Evolutionary conservation across 768 basidiomycete species (phyloP).

Genomic region (Leccinellum luteum): DNA sequence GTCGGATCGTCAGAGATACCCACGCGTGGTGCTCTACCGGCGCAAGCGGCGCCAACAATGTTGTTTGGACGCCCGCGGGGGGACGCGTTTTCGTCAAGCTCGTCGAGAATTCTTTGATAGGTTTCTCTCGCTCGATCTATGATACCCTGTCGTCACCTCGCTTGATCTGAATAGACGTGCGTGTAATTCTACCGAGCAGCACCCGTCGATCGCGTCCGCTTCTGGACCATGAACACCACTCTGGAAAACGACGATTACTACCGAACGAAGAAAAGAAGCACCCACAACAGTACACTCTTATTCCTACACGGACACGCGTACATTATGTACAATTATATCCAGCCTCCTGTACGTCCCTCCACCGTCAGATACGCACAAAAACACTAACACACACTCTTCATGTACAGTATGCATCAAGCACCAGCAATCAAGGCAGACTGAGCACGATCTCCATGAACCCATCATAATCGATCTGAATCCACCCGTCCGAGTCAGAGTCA

Average conservation of each 20-base stretch:
- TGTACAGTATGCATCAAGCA: neutral
- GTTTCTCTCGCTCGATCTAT: neutral
- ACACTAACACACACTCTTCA: neutral
- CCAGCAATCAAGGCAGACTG: conserved; percentile 37
- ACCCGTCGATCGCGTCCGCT: neutral
- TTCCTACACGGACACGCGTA: conserved; percentile 9
- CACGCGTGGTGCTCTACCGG: conserved; percentile 22
- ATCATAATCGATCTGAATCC: conserved; percentile 55
- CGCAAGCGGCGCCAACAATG: conserved; percentile 19
- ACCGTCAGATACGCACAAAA: neutral
- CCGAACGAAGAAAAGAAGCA: neutral
- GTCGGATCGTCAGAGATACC: conserved; percentile 41
- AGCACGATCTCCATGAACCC: conserved; percentile 52
- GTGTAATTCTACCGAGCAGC: neutral
- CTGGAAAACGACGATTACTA: neutral
- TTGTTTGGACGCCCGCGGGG: conserved; percentile 32
- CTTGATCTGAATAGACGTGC: neutral
- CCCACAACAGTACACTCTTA: neutral
- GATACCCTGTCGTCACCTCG: neutral
- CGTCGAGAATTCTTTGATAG: conserved; percentile 17
- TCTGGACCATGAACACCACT: neutral
- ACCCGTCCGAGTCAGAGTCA: conserved; percentile 59
- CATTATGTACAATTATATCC: neutral
- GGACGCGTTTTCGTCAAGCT: conserved; percentile 29
- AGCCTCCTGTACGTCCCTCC: neutral